Conservation (phyloP, 805 yeast species). For the Metschnikowia lachancei region DNA sequence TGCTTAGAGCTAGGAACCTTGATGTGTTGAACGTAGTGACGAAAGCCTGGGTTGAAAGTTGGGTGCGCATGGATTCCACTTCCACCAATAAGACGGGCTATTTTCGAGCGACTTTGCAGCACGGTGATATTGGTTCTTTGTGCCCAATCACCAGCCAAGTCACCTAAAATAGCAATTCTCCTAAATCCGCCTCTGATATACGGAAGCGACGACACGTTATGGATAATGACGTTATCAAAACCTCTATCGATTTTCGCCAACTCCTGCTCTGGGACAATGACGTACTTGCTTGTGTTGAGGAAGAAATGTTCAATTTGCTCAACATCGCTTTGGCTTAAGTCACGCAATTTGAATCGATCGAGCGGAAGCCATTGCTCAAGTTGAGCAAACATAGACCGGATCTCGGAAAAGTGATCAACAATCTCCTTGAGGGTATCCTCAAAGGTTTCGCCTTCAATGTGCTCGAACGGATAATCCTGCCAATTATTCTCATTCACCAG, state of each 20-base stretch:
- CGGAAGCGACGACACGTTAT: slow-evolving; percentile 3
- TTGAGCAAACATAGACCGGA: slow-evolving; percentile 11
- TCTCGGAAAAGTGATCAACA: slow-evolving; percentile 9
- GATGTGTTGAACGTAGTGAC: slow-evolving; percentile 12
- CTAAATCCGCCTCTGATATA: background rate
- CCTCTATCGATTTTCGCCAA: slow-evolving; percentile 1
- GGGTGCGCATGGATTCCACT: background rate
- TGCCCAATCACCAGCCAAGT: background rate
- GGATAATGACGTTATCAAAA: slow-evolving; percentile 10
- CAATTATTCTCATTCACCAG: slow-evolving; percentile 5
- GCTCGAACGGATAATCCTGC: slow-evolving; percentile 14
- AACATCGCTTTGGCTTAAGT: background rate
- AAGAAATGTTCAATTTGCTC: slow-evolving; percentile 6
- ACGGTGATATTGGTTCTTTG: background rate
- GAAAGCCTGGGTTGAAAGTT: slow-evolving; percentile 11
- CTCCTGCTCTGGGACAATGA: slow-evolving; percentile 7
- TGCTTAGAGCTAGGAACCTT: slow-evolving; percentile 5
- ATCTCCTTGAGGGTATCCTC: slow-evolving; percentile 1
- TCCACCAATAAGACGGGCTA: background rate
- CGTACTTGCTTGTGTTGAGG: background rate
- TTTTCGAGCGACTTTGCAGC: background rate
- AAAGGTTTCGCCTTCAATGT: background rate
- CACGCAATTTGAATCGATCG: slow-evolving; percentile 5
- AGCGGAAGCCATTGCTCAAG: slow-evolving; percentile 11
- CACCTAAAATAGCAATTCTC: background rate